Percentiles rank a stretch among this genome's conserved stretches.
Conservation (phyloP, 768 basidiomycete genomes). For the Peribolospora kevripleyi region DNA sequence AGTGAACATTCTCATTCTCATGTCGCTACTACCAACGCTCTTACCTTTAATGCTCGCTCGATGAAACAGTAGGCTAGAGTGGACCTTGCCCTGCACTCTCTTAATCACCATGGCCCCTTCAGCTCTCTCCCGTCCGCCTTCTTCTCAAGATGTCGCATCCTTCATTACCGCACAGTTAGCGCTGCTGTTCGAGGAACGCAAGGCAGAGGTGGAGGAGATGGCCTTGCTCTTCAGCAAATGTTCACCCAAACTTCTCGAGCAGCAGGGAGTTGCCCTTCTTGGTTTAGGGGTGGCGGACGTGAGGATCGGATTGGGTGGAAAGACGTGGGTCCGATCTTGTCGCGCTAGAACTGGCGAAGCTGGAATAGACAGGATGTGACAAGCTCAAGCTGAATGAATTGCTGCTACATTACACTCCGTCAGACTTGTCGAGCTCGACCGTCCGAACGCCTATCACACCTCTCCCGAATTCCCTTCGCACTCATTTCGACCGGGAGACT, state of each 20-base stretch:
- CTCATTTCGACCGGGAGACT: conserved; percentile 66
- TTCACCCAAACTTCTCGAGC: conserved; percentile 59
- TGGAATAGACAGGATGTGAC: not conserved
- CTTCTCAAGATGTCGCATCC: too few species aligned
- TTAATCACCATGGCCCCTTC: too few species aligned
- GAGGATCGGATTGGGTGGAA: conserved; percentile 73
- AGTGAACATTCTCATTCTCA: too few species aligned
- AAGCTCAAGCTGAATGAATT: not conserved
- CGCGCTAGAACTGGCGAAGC: not conserved
- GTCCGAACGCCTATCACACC: conserved; percentile 54
- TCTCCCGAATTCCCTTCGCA: conserved; percentile 57
- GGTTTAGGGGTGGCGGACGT: conserved; percentile 45
- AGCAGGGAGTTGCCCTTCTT: conserved; percentile 55
- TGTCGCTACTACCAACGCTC: too few species aligned
- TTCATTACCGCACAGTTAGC: too few species aligned
- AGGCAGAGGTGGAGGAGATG: conserved; percentile 60
- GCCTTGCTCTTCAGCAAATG: conserved; percentile 60
- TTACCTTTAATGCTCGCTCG: too few species aligned
- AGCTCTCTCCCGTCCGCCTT: too few species aligned
- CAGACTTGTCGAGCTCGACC: conserved; percentile 65
- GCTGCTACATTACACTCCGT: conserved; percentile 1
- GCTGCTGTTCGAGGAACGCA: conserved; percentile 29
- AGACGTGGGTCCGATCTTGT: conserved; percentile 35
- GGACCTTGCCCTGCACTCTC: too few species aligned
- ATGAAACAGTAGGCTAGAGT: too few species aligned